Conservation (phyloP, 768 basidiomycete species). For the Trametes sanguinea region DNA sequence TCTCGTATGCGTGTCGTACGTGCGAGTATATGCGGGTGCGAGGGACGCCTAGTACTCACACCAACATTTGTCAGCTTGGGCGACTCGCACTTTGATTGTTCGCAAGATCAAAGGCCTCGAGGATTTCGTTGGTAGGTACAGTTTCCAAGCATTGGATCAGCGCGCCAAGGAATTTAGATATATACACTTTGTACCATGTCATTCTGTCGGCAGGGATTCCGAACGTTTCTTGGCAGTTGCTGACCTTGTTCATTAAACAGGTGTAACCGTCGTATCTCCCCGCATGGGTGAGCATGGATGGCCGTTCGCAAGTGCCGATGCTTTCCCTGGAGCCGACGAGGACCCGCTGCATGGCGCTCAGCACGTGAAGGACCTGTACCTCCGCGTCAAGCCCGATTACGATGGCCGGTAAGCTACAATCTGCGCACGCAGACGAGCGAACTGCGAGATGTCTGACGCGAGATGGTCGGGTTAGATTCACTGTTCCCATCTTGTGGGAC, state of each 20-base stretch:
- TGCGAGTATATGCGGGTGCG: background rate
- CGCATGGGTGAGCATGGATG: constrained; percentile 83
- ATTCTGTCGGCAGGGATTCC: background rate
- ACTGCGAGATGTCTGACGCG: too few species aligned
- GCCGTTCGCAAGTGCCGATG: constrained; percentile 75
- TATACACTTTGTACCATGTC: too few species aligned
- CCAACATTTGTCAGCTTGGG: constrained; percentile 67
- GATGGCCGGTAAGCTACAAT: constrained; percentile 53
- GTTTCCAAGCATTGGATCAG: background rate
- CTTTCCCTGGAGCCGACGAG: constrained; percentile 69
- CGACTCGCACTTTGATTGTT: constrained; percentile 85
- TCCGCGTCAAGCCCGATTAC: constrained; percentile 73
- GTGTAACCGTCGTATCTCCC: constrained; percentile 81
- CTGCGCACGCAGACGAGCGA: background rate
- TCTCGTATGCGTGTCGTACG: constrained; percentile 85
- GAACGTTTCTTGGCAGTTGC: background rate
- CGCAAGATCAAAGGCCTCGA: constrained; percentile 93
- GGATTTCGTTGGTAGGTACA: constrained; percentile 67
- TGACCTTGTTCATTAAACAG: constrained; percentile 38
- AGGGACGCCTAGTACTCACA: too few species aligned
- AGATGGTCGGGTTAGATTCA: constrained; percentile 50
- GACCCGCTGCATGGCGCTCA: constrained; percentile 72
- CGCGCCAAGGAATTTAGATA: too few species aligned
- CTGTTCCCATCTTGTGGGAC: constrained; percentile 93
- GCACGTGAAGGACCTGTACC: constrained; percentile 85